These are phyloP conservation scores for Psilocybe cyanescens DNA, from an alignment of 768 basidiomycete species.

Conservation along the genomic window DNA sequence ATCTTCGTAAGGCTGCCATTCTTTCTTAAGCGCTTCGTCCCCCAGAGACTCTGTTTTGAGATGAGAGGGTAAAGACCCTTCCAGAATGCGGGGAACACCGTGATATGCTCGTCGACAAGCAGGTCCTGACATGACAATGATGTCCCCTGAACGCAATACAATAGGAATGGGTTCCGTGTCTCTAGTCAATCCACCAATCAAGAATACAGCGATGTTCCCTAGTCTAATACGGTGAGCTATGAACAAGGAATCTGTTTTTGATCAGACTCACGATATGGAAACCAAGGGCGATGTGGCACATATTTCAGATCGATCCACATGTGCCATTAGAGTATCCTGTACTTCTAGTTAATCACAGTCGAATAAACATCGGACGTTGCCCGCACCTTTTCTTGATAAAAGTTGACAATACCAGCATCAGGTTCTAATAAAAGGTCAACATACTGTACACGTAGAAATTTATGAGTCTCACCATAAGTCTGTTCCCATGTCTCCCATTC, in stretches of 20 bases:
- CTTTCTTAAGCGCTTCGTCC: conserved; percentile 30
- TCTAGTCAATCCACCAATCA: conserved; percentile 84
- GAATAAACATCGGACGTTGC: neutral
- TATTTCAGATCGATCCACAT: conserved; percentile 96
- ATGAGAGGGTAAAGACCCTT: conserved; percentile 74
- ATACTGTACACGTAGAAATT: neutral
- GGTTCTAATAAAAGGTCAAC: conserved; percentile 58
- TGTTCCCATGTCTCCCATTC: conserved; percentile 79
- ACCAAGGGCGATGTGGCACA: conserved; percentile 92
- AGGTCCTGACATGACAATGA: conserved; percentile 91
- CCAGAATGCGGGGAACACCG: conserved; percentile 89
- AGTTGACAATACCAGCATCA: conserved; percentile 97
- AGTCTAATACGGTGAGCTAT: conserved; percentile 51
- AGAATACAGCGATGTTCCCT: conserved; percentile 87
- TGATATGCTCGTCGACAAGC: conserved; percentile 89
- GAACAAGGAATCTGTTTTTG: neutral
- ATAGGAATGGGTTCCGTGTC: conserved; percentile 80
- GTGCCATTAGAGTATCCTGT: conserved; percentile 94
- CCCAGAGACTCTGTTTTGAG: conserved; percentile 34
- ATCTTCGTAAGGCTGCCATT: conserved; percentile 65
- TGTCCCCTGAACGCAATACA: conserved; percentile 89
- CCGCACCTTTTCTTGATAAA: conserved; percentile 78
- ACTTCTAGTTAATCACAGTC: neutral
- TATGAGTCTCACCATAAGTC: conserved; percentile 64
- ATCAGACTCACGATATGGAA: conserved; percentile 75